Base-by-base conservation (phyloP, 768 basidiomycete genomes). In the Rhodotorula graminis region DNA sequence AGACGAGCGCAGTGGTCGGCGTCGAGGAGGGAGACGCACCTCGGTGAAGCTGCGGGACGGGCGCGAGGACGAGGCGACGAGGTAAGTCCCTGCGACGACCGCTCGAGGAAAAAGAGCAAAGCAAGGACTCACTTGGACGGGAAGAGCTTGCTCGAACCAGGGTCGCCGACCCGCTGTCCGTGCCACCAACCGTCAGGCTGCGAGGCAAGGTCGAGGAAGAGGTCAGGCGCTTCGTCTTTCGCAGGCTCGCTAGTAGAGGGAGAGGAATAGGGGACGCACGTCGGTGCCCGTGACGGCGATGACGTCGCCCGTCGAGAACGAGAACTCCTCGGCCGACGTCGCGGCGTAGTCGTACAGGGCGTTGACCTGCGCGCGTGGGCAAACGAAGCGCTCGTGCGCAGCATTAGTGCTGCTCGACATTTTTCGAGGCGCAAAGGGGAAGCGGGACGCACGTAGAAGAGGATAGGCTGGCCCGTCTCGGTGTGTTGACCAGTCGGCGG, bases 221-320 rank as follows among this genome's bases (percentile, higher is more conserved):
- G 14, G 62, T 63, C 62, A 63, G 31, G 15, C 6, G 23, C 37
- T 52, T 15, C 66, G 10, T n/a, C n/a, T n/a, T n/a, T n/a, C n/a
- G n/a, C n/a, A n/a, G n/a, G n/a, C n/a, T n/a, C n/a, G n/a, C n/a
- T n/a, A n/a, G n/a, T n/a, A 33, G 23, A 15, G 10, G 23, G 47
- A 23, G 19, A 25, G 2, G n/a, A 15, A 5, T n/a, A n/a, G n/a
- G n/a, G n/a, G n/a, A 53, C 70, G 31, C 77, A 93, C 93, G 10
- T 93, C 93, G 12, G 93, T 95, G 31, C 88, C 85, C 0, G 91
- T 94, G 18, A 98, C 94, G 14, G 93, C 94, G 75, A 98, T 96
- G 75, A 96, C 91, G 81, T 98, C 95, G 5, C 90, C 92, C 31
- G 88, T 84, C 79, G 93, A 91, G 87, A 98, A 97, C 80, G 94